Evolutionary conservation across 371 early-diverging fungal genomes (phyloP), one percentile per base, ranked within the genome.

Genomic region (Actinomortierella wolfii): DNA sequence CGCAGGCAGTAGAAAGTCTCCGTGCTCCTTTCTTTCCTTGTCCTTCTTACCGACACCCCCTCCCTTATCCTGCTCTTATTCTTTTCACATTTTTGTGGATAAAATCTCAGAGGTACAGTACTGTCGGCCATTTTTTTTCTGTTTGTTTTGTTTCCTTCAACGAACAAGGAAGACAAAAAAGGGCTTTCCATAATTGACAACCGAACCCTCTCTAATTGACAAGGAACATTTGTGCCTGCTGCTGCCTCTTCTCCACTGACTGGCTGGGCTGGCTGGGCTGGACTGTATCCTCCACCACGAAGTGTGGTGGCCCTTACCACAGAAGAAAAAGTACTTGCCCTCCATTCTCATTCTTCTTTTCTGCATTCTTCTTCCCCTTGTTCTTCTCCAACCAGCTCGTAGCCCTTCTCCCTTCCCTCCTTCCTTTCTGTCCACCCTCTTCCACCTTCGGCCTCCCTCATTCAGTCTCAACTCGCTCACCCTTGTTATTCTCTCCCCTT

Each of bases 401-500:
- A 18, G 21, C 20, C 45, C 45, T 45, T 20, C 5, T 1, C 46
- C 45, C 46, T 18, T 45, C 2, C 15, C 23, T 17, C 34, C 14
- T 21, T 4, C 47, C 34, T 21, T 20, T 24, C 23, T 39, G 29
- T 18, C 4, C 40, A 29, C 5, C n/a, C 40, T 15, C 59, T 29
- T 24, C 24, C 8, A 48, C 54, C 34, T 11, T 34, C n/a, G 29
- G 13, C 25, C 54, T 34, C 17, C 25, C 45, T 53, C 53, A 47
- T 47, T 53, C 34, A 17, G 54, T 54, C 60, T 60, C 45, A 59
- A 59, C 45, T 52, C 46, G n/a, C 50, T 43, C 43, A n/a, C 7
- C 26, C 14, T 44, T 24, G 17, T 40, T 39, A 40, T 40, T 23
- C 15, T 23, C 53, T 52, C 15, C 29, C 18, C 24, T 9, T 0